Evolutionary conservation across 2,329 filamentous ascomycete genomes (phyloP), one percentile per base, ranked within the genome.

Genomic region (Ophiostoma triangulosporum): DNA sequence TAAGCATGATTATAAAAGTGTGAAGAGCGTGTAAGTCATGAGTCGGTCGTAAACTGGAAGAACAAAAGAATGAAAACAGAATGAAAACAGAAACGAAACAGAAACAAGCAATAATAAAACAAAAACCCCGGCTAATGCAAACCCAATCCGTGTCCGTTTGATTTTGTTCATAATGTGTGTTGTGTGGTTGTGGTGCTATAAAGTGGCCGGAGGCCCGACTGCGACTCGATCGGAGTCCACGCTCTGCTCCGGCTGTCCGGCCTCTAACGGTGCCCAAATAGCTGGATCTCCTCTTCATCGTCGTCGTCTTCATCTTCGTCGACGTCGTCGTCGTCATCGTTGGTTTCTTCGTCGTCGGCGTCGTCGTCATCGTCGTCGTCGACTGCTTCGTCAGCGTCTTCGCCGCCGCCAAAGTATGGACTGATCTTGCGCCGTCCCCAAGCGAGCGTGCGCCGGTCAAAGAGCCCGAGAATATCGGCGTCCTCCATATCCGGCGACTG

Each of bases 401-500:
- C 9, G 15, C 68, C 66, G 20, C 77, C 73, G 2, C 73, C 70
- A 14, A 69, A 67, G 8, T 65, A 65, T 12, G 68, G 66, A 15
- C 64, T 63, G 20, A 68, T 65, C 35, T 66, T 65, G 38, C 62
- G 69, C 46, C 67, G 66, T 17, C 66, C 64, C 12, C 65, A 66
- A 1, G 62, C 62, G 33, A 68, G 59, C 26, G 64, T 64, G 29
- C 65, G 60, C 22, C 73, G 68, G 5, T 70, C 72, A 12, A 71
- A 83, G 50, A 83, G 73, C 29, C 75, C 73, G 29, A 83, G 61
- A 54, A 83, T 74, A 53, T 80, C 78, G 8, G 73, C 72, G 17
- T 76, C 73, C 0, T 60, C 57, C 29, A 31, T 26, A 24, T 59
- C 54, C 1, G 57, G 48, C 17, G 51, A 36, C 31, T 54, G 55